Evolutionary conservation across 208 protist species (phyloP).

Genomic region (Trypanosoma caninum): DNA sequence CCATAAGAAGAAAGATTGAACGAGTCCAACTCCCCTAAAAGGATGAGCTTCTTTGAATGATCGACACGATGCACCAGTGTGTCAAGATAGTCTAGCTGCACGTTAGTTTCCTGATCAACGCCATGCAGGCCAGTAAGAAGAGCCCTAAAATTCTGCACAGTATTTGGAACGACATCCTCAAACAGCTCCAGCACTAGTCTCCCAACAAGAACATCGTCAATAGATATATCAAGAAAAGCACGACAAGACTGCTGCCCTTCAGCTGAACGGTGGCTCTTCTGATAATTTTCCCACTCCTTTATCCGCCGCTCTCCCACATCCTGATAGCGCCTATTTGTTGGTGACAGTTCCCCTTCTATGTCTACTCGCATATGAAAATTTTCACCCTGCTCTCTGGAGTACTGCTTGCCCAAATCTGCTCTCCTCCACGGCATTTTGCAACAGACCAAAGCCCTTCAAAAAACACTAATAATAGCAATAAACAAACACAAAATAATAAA

Average conservation of each 20-base stretch:
- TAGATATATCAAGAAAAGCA: constrained; percentile 81
- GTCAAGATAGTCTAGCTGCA: constrained; percentile 77
- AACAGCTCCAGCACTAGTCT: constrained; percentile 91
- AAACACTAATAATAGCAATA: background rate
- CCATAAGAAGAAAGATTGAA: constrained; percentile 26
- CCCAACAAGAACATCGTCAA: constrained; percentile 65
- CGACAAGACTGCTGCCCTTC: constrained; percentile 65
- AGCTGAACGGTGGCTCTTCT: constrained; percentile 66
- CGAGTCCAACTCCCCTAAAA: constrained; percentile 47
- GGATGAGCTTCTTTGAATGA: constrained; percentile 41
- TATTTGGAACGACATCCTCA: constrained; percentile 74
- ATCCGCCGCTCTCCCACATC: constrained; percentile 79
- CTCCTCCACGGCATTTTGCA: constrained; percentile 5
- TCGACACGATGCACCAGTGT: constrained; percentile 59
- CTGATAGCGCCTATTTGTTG: constrained; percentile 37
- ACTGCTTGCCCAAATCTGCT: no score
- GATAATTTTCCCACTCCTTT: constrained; percentile 90
- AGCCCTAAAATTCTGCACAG: constrained; percentile 86
- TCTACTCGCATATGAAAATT: background rate
- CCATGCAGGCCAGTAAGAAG: constrained; percentile 77
- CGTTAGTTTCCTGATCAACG: constrained; percentile 42
- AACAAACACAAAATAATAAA: background rate
- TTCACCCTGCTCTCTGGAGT: background rate
- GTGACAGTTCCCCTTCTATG: constrained; percentile 14
- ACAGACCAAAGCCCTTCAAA: background rate